Evolutionary conservation across 371 early-diverging fungal genomes (phyloP), one percentile per base, ranked within the genome.

Genomic region (Apophysomyces sp.): DNA sequence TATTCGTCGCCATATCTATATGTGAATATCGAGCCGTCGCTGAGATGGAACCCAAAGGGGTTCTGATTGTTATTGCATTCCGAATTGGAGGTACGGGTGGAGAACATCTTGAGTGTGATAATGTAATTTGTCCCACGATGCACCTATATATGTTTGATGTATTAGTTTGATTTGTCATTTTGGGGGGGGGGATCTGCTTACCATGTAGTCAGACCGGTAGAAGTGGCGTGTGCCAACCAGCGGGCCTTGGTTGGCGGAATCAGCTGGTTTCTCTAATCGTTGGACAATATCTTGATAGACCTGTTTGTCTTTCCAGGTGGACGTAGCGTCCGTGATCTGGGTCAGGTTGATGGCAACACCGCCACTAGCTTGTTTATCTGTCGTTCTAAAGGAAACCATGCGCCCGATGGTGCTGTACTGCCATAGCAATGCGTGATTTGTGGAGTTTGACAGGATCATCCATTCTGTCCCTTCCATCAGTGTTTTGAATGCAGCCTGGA

Each of bases 351-450:
- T 64, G 1, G 28, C 60, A n/a, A 73, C 64, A 15, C 73, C 73
- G 15, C 65, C 67, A 44, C 66, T 66, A 12, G 64, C 64, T 26
- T 64, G 67, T 0, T 27, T 16, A 29, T 75, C 72, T 11, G 60
- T 58, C 34, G 62, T 61, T 5, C 49, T 54, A 29, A 67, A 64
- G 9, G 72, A 67, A 16, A 75, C 29, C 76, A 75, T 75, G n/a
- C 76, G 69, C 3, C 76, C 72, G 34, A 75, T 67, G 5, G 39
- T 52, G 52, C 69, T 71, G 49, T 75, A 75, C 16, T 75, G 69
- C 76, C 76, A 75, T 16, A 72, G n/a, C 6, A 44, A 21, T 6
- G 16, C 9, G 1, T 8, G n/a, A 16, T 36, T 58, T 9, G 29
- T 57, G 6, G 44, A 15, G 8, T 62, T 62, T 7, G 55, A 57